Conservation (phyloP, 345 rosid species). For the Lenwebbia sp. region DNA sequence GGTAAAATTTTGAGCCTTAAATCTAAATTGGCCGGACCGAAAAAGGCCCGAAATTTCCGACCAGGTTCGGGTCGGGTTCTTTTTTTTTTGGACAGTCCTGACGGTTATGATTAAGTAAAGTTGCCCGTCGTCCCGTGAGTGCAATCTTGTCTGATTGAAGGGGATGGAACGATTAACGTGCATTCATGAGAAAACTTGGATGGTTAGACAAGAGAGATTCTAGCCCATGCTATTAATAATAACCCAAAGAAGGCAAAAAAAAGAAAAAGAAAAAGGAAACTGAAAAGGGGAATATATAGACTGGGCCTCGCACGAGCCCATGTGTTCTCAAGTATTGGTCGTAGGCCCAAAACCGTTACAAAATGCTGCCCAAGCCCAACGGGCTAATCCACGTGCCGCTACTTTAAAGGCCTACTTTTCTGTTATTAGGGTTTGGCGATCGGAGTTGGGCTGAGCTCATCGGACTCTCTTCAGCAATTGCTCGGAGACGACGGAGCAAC, state of each 20-base stretch:
- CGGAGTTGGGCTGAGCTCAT: background rate
- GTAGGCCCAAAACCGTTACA: background rate
- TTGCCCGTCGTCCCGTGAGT: background rate
- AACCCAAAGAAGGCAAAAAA: background rate
- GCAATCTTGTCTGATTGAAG: background rate
- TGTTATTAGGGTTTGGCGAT: background rate
- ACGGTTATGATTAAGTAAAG: too few species aligned
- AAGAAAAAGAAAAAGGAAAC: background rate
- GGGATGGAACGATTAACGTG: background rate
- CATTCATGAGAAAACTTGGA: background rate
- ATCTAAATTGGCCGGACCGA: background rate
- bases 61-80: rapidly evolving
- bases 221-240: background rate
- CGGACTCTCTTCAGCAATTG: background rate
- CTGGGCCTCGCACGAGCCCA: background rate
- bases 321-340: background rate
- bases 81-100: too few species aligned
- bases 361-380: background rate
- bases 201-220: background rate
- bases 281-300: background rate
- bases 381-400: background rate
- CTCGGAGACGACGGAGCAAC: background rate
- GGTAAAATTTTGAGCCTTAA: background rate
- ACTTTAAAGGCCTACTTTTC: background rate
- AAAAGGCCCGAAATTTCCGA: background rate